phyloP scores from a whole-genome alignment of 345 rosid genomes.

The Carallia pectinifolia region DNA sequence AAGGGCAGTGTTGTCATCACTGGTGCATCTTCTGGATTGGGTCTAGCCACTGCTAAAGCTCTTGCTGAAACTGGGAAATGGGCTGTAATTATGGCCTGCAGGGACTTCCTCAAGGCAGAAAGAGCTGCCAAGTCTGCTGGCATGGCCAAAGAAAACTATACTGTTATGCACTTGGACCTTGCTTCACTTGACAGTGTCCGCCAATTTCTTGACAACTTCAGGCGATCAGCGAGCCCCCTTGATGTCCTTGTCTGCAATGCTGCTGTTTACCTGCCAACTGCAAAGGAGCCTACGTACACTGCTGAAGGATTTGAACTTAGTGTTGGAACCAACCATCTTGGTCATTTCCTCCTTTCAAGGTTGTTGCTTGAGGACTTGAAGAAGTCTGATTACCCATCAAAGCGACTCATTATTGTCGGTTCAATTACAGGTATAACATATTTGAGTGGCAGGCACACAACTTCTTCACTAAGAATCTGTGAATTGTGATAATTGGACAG shows the following conservation, averaged over 20 bases:
- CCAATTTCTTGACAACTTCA: conserved; percentile 71
- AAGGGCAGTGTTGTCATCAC: conserved; percentile 73
- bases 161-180: conserved; percentile 91
- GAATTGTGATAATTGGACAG: too few species aligned
- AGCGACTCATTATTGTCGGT: conserved; percentile 88
- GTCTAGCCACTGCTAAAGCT: conserved; percentile 82
- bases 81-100: conserved; percentile 89
- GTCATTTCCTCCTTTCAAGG: conserved; percentile 85
- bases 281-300: conserved; percentile 82
- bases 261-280: conserved; percentile 87
- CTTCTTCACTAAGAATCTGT: neutral
- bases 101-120: conserved; percentile 89
- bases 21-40: conserved; percentile 86
- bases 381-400: conserved; percentile 82
- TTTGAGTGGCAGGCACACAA: neutral
- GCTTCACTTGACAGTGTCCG: conserved; percentile 88
- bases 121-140: conserved; percentile 87
- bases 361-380: conserved; percentile 75
- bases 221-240: conserved; percentile 60
- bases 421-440: conserved; percentile 75
- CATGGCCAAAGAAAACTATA: conserved; percentile 72
- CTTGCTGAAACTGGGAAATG: conserved; percentile 85
- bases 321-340: conserved; percentile 95
- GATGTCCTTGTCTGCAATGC: conserved; percentile 96
- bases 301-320: conserved; percentile 97